phyloP scores from a whole-genome alignment of 1,284 basidiomycete species.

The Ganoderma lingzhi region DNA sequence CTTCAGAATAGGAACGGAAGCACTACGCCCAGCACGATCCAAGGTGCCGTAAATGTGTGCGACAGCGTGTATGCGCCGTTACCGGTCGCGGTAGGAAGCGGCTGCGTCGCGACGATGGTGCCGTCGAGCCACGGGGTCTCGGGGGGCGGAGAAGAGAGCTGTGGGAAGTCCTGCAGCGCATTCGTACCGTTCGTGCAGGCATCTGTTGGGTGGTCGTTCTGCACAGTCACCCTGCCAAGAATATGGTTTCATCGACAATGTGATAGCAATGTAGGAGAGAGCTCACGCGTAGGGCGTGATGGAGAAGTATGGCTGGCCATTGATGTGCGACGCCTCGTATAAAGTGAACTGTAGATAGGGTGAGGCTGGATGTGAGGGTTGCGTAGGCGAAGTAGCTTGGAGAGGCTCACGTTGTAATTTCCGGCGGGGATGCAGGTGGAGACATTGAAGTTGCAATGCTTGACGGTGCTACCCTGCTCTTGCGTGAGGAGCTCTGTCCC shows the following conservation, averaged over 20 bases:
- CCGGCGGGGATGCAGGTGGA: constrained; percentile 54
- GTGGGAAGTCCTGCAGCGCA: constrained; percentile 48
- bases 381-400: constrained; percentile 19
- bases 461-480: constrained; percentile 55
- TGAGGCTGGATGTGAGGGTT: not conserved
- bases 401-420: constrained; percentile 53
- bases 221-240: constrained; percentile 44
- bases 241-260: not conserved
- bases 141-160: constrained; percentile 37
- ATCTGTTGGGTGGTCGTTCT: constrained; percentile 44
- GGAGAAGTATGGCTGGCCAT: constrained; percentile 48
- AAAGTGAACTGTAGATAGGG: constrained; percentile 50
- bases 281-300: constrained; percentile 52
- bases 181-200: constrained; percentile 47
- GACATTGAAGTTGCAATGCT: constrained; percentile 54
- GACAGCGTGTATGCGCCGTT: constrained; percentile 13
- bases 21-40: constrained; percentile 8
- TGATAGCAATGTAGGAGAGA: not conserved
- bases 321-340: constrained; percentile 54
- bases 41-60: not conserved
- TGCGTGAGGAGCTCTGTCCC: constrained; percentile 49
- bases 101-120: constrained; percentile 33
- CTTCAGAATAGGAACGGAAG: constrained; percentile 3
- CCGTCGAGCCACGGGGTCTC: constrained; percentile 40
- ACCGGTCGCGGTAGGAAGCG: constrained; percentile 33